Evolutionary conservation across 345 rosid genomes (phyloP).

Genomic region (Clausena lansium): DNA sequence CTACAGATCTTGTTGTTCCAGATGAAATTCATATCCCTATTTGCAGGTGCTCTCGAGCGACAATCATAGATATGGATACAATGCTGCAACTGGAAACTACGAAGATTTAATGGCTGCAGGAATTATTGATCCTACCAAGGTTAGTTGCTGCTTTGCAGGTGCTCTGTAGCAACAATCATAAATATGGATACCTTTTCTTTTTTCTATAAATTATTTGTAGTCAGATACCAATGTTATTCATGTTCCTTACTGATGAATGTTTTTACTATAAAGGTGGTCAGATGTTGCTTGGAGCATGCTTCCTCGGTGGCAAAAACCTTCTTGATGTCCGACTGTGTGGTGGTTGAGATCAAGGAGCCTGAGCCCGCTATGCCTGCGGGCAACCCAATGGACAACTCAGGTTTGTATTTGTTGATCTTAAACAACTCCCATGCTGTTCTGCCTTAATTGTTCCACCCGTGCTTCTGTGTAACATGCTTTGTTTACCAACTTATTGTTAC

Average conservation of each 20-base stretch:
- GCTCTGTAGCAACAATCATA: no score
- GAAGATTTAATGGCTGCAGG: conserved; percentile 98
- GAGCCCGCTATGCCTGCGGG: conserved; percentile 65
- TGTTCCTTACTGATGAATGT: not conserved
- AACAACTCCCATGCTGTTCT: not conserved
- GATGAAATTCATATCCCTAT: not conserved
- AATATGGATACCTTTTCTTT: not conserved
- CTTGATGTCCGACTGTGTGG: conserved; percentile 98
- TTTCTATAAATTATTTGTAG: no score
- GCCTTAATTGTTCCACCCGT: not conserved
- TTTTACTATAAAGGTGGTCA: conserved; percentile 64
- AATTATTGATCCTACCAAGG: conserved; percentile 96
- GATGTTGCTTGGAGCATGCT: conserved; percentile 99
- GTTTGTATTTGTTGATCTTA: conserved; percentile 10
- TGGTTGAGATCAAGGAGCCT: conserved; percentile 95
- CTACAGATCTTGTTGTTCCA: not conserved
- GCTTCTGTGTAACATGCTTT: not conserved
- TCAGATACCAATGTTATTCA: not conserved
- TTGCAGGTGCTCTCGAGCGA: conserved; percentile 75
- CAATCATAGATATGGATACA: conserved; percentile 67
- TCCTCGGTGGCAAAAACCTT: conserved; percentile 96
- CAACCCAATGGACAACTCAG: conserved; percentile 98
- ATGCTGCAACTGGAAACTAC: conserved; percentile 93
- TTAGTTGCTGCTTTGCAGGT: conserved; percentile 3
- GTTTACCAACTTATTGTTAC: conserved; percentile 3